These are phyloP conservation scores for Mycena sanguinolenta DNA, from an alignment of 768 basidiomycete species.

Conservation along the genomic window DNA sequence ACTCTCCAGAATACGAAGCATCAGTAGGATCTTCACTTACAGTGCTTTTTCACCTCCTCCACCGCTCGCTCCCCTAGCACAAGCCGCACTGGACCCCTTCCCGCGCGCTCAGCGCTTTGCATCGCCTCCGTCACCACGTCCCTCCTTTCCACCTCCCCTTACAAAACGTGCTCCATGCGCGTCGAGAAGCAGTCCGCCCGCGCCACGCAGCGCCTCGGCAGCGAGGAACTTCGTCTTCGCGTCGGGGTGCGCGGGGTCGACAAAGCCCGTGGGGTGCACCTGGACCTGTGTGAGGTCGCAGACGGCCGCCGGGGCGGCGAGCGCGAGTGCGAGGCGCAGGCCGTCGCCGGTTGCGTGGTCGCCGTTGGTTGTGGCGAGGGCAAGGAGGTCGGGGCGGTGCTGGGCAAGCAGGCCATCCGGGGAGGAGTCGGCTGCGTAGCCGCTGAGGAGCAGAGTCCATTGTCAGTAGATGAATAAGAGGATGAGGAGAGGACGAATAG, in stretches of 20 bases:
- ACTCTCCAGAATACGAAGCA: not conserved
- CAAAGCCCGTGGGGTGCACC: conserved; percentile 77
- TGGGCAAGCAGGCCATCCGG: conserved; percentile 37
- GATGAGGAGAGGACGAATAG: not conserved
- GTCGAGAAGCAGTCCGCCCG: conserved; percentile 81
- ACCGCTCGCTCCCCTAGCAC: conserved; percentile 37
- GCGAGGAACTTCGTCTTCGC: conserved; percentile 86
- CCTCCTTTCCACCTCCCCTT: conserved; percentile 79
- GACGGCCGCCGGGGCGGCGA: conserved; percentile 28
- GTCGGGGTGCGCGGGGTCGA: conserved; percentile 80
- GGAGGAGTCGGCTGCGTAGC: conserved; percentile 44
- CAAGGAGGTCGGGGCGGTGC: conserved; percentile 42
- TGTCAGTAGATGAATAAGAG: not conserved
- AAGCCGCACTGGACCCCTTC: conserved; percentile 40
- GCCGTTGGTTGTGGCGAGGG: conserved; percentile 44
- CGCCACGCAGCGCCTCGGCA: conserved; percentile 86
- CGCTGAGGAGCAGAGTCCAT: conserved; percentile 23
- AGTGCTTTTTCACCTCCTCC: conserved; percentile 39
- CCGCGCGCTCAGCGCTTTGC: conserved; percentile 37
- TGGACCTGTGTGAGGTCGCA: conserved; percentile 44
- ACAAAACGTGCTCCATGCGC: conserved; percentile 78
- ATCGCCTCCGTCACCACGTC: conserved; percentile 42
- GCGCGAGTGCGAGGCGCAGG: conserved; percentile 37
- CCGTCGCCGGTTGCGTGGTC: conserved; percentile 46
- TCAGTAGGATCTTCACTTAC: conserved; percentile 29